Evolutionary conservation across 1,284 basidiomycete genomes (phyloP), one percentile per base, ranked within the genome.

Genomic region (Neolentinus lepideus): DNA sequence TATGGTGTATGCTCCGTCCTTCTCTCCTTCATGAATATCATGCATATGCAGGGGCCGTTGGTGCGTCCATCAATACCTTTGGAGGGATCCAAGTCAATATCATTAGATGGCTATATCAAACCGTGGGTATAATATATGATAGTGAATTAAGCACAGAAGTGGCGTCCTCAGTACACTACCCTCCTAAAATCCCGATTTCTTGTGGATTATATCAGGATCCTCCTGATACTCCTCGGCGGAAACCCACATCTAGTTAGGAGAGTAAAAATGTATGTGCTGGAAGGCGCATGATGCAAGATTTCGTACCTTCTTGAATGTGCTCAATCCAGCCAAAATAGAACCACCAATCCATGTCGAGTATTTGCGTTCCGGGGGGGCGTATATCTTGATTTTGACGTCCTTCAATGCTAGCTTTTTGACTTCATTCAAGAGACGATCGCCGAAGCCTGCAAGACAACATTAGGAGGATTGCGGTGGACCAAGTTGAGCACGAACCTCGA

Each of bases 341-440:
- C 96, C 96, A 54, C 97, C 97, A 64, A 99, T 99, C 97, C 97
- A 99, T 24, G 96, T 99, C 19, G 94, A 95, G 72, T 99, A 99
- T 75, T 99, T 99, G 60, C 97, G 87, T 72, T 99, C 97, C n/a
- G 97, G 97, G 27, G 97, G 97, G 12, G 97, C 97, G 64, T 94
- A 98, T 66, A 99, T 99, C 77, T 98, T 98, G 73, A 99, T 94
- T 79, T 98, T 98, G 67, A 96, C 85, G 63, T 99, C 97, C 66
- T 97, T 94, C 62, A 98, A 72, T n/a, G 94, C 92, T 50, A 98
- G 76, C 73, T 92, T 94, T 79, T 98, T 98, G 54, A 97, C 90
- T 73, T 99, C 97, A 65, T 92, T 91, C 57, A 99, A 76, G 58
- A 99, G 76, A 52, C 97, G 84, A 73, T 99, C 97, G 55, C 97